phyloP scores from a whole-genome alignment of 2,329 filamentous ascomycete species.

The Dothideomycetes sp. region DNA sequence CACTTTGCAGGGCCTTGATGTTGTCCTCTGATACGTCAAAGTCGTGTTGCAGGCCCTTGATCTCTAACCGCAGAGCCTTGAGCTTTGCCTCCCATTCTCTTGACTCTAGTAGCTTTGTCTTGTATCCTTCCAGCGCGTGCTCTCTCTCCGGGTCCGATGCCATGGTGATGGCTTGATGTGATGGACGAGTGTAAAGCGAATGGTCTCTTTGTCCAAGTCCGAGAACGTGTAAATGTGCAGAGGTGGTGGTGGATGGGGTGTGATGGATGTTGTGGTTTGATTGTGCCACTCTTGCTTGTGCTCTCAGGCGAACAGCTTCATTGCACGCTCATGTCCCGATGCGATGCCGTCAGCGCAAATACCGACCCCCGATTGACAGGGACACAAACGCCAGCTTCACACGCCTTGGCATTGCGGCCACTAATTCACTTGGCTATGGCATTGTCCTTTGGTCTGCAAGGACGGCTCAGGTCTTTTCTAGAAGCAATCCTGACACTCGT shows the following conservation, averaged over 20 bases:
- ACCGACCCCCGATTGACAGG: too few relatives aligned
- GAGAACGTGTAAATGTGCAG: neutral
- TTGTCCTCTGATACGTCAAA: slow-evolving; percentile 98
- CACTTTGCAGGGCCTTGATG: slow-evolving; percentile 98
- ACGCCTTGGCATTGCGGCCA: too few relatives aligned
- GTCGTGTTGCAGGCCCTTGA: slow-evolving; percentile 89
- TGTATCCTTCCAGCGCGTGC: slow-evolving; percentile 42
- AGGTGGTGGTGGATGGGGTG: neutral
- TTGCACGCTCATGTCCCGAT: too few relatives aligned
- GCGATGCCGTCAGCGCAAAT: neutral
- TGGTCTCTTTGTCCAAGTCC: neutral
- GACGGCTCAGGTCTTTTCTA: too few relatives aligned
- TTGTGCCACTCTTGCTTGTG: too few relatives aligned
- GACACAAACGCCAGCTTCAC: too few relatives aligned
- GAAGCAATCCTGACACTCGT: too few relatives aligned
- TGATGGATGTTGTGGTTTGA: neutral
- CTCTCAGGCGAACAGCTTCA: neutral
- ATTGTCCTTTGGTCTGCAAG: too few relatives aligned
- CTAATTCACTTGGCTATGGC: too few relatives aligned
- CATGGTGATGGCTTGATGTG: slow-evolving; percentile 12
- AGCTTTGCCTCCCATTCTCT: slow-evolving; percentile 98
- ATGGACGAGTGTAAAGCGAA: neutral
- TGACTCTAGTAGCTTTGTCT: slow-evolving; percentile 62
- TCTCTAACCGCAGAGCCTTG: slow-evolving; percentile 84
- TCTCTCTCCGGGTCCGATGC: slow-evolving; percentile 37